Evolutionary conservation across 2,329 filamentous ascomycete genomes (phyloP).

Genomic region (Botrytis cinerea): DNA sequence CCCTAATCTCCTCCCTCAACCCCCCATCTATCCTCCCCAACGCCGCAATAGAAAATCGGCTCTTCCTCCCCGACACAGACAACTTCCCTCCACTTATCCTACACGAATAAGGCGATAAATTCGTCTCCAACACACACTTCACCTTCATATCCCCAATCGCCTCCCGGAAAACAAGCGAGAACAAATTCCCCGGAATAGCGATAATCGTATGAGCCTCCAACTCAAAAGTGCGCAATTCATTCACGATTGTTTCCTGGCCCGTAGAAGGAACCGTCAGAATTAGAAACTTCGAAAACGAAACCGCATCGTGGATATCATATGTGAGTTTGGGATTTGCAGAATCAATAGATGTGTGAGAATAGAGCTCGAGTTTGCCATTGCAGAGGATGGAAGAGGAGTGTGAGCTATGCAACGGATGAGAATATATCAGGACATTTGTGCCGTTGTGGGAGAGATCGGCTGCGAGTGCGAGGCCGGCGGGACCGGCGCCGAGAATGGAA

Average conservation of each 20-base stretch:
- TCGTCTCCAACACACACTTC: slow-evolving; percentile 8
- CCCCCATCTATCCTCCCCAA: background rate
- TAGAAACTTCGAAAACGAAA: slow-evolving; percentile 25
- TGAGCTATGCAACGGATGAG: slow-evolving; percentile 24
- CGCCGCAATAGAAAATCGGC: slow-evolving; percentile 2
- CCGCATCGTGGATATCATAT: slow-evolving; percentile 19
- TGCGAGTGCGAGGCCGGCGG: slow-evolving; percentile 26
- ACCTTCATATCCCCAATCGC: background rate
- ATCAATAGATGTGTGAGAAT: slow-evolving; percentile 6
- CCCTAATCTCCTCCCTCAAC: background rate
- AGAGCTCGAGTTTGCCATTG: slow-evolving; percentile 16
- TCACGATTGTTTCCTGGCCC: slow-evolving; percentile 22
- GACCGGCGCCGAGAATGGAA: slow-evolving; percentile 27
- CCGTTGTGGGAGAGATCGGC: slow-evolving; percentile 26
- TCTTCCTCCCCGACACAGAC: slow-evolving; percentile 6
- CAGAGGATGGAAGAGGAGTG: slow-evolving; percentile 20
- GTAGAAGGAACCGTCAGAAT: slow-evolving; percentile 28
- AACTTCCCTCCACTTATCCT: background rate
- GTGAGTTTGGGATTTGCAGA: slow-evolving; percentile 12
- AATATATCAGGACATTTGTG: slow-evolving; percentile 24
- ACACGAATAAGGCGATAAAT: slow-evolving; percentile 12
- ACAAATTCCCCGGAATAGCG: slow-evolving; percentile 10
- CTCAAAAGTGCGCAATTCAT: slow-evolving; percentile 22
- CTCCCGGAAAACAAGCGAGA: background rate
- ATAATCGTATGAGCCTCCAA: slow-evolving; percentile 10